Evolutionary conservation across 2,329 filamentous ascomycete species (phyloP).

Genomic region (Trichoderma cornu-damae): DNA sequence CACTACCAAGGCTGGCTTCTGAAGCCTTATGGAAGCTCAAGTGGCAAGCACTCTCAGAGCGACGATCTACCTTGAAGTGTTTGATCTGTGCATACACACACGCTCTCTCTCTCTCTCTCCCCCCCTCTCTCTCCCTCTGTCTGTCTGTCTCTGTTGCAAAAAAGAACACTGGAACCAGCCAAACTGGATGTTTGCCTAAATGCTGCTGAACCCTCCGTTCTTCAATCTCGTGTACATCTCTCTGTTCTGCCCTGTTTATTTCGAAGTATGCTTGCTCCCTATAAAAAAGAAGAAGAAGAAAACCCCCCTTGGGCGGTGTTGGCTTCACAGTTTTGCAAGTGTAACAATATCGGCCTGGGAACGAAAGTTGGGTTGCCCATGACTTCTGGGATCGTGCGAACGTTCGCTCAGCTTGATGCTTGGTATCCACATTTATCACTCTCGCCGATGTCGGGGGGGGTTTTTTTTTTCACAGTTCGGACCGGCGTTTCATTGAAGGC

Average conservation of each 20-base stretch:
- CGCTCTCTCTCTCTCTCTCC: too few relatives aligned
- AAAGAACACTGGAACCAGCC: background rate
- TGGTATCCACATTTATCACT: background rate
- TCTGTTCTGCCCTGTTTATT: background rate
- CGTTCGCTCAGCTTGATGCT: background rate
- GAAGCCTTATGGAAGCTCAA: slow-evolving; percentile 34
- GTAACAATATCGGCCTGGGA: slow-evolving; percentile 4
- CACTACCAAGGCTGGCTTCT: slow-evolving; percentile 37
- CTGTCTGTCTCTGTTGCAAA: background rate
- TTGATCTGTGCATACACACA: background rate
- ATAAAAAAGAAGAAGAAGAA: background rate
- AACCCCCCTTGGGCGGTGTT: slow-evolving; percentile 5
- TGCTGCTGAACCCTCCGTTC: background rate
- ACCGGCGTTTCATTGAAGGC: background rate
- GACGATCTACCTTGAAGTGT: slow-evolving; percentile 30
- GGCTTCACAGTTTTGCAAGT: slow-evolving; percentile 6
- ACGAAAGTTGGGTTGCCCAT: background rate
- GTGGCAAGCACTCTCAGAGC: slow-evolving; percentile 30
- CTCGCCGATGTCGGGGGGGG: background rate
- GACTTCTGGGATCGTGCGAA: background rate
- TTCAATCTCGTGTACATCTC: background rate
- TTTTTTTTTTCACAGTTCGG: background rate
- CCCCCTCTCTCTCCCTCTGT: too few relatives aligned
- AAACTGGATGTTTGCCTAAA: background rate
- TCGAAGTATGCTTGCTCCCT: background rate